Percentiles rank a stretch among this genome's conserved stretches.
phyloP scores from a whole-genome alignment of 768 basidiomycete genomes.

The Piloderma croceum region DNA sequence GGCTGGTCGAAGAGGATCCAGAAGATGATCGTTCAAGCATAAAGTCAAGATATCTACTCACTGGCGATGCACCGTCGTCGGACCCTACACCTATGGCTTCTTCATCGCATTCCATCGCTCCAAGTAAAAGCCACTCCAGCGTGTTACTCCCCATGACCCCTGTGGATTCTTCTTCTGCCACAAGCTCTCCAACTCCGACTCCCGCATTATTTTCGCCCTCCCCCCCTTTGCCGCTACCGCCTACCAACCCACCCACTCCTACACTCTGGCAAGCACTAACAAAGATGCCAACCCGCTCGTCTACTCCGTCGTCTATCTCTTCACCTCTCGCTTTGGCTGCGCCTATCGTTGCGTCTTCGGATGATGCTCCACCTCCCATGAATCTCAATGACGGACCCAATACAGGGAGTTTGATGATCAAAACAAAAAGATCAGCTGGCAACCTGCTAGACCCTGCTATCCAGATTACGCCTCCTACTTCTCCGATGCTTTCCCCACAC shows the following conservation, averaged over 20 bases:
- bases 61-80: constrained; percentile 37
- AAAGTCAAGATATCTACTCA: constrained; percentile 60
- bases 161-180: constrained; percentile 45
- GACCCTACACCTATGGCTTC: constrained; percentile 68
- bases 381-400: constrained; percentile 51
- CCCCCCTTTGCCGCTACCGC: constrained; percentile 15
- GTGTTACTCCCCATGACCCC: constrained; percentile 32
- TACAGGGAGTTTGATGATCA: constrained; percentile 38
- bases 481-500: constrained; percentile 51
- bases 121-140: constrained; percentile 19
- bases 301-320: constrained; percentile 83
- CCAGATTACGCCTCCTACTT: constrained; percentile 69
- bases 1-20: constrained; percentile 14
- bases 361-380: constrained; percentile 60
- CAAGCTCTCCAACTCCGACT: constrained; percentile 24
- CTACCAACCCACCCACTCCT: constrained; percentile 27
- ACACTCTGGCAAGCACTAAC: constrained; percentile 33
- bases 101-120: constrained; percentile 31
- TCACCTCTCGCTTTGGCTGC: constrained; percentile 82
- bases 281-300: constrained; percentile 68
- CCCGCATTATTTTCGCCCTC: constrained; percentile 22
- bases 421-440: constrained; percentile 60
- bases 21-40: constrained; percentile 47
- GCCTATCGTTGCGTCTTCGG: constrained; percentile 69
- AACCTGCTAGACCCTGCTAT: constrained; percentile 63